phyloP scores from a whole-genome alignment of 768 basidiomycete genomes.

The Russula compacta region DNA sequence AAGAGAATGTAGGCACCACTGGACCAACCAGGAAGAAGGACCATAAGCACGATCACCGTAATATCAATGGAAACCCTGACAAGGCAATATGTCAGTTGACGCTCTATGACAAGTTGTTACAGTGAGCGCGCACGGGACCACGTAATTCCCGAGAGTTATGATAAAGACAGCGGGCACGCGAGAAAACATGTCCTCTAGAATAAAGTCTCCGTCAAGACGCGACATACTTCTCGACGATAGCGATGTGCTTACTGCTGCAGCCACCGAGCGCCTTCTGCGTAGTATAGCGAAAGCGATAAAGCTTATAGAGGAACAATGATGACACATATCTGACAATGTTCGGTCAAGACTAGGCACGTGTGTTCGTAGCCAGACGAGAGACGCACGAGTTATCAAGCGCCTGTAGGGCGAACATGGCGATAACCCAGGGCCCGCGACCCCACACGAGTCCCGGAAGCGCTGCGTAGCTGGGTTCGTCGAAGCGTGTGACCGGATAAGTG shows the following conservation, averaged over 20 bases:
- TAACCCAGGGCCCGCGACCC: conserved; percentile 16
- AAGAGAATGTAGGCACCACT: conserved; percentile 15
- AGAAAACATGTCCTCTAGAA: conserved; percentile 10
- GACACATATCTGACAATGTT: conserved; percentile 12
- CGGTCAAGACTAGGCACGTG: not conserved
- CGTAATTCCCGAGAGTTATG: conserved; percentile 18
- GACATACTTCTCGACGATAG: not conserved
- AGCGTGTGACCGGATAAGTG: conserved; percentile 8
- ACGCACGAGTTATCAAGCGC: conserved; percentile 17
- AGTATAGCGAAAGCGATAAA: conserved; percentile 10
- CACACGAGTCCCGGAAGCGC: conserved; percentile 9
- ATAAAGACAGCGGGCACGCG: conserved; percentile 17
- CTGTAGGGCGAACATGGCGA: conserved; percentile 13
- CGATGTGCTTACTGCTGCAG: not conserved
- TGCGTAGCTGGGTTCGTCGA: not conserved
- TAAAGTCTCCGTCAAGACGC: not conserved
- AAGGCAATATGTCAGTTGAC: not conserved
- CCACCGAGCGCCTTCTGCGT: conserved; percentile 7
- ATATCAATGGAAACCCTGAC: conserved; percentile 16
- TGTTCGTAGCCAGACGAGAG: not conserved
- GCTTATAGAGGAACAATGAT: conserved; percentile 16
- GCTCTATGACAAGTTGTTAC: not conserved
- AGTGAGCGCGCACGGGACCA: conserved; percentile 11
- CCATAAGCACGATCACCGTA: conserved; percentile 10
- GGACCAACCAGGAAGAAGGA: conserved; percentile 4